Base-by-base conservation (phyloP, 441 rosid genomes). In the Lepidium campestre region DNA sequence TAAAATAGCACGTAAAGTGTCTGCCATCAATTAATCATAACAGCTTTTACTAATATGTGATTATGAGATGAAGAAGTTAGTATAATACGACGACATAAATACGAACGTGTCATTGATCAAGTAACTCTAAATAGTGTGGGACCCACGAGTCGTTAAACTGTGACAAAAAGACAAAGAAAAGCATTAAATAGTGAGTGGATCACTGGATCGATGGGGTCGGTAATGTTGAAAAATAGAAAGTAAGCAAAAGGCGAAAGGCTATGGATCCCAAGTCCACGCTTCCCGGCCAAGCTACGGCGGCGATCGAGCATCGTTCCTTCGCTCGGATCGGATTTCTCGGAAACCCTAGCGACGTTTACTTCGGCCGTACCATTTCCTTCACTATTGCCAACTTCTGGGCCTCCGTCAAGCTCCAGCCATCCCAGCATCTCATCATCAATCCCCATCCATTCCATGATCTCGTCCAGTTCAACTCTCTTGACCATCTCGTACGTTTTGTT, bases 301-400 rank as follows among this genome's bases (percentile, higher is more conserved):
- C 34, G 50, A 84, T 85, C 37, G 82, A 87, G 79, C 96, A 82
- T 71, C 84, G 77, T 42, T 80, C 86, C 2, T 80, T 79, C 48
- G 93, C 93, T 2, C 77, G 96, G 20, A 81, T 85, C 6, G 99
- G 97, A 3, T 75, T 83, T 1, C 68, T 93, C 5, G 99, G 97
- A 1, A 93, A 91, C 22, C 99, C 96, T 0, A 93, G 97, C 60
- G 97, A 93, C 55, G 96, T 93, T 1, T 93, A 91, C 71, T 80
- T 68, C 29, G 99, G 97, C 29, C 87, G 88, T 7, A 78, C 96
- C 1, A 86, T 93, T 62, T 85, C 97, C 15, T 77, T 89, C 77
- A 79, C 75, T 44, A 82, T 87, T 32, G 84, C 68, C 17, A 93
- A 93, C 67, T 93, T 93, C 82, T 93, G 90, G 90, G 90, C 99